Conservation (phyloP, 176 grass and related monocot species). For the Panicum miliaceum region DNA sequence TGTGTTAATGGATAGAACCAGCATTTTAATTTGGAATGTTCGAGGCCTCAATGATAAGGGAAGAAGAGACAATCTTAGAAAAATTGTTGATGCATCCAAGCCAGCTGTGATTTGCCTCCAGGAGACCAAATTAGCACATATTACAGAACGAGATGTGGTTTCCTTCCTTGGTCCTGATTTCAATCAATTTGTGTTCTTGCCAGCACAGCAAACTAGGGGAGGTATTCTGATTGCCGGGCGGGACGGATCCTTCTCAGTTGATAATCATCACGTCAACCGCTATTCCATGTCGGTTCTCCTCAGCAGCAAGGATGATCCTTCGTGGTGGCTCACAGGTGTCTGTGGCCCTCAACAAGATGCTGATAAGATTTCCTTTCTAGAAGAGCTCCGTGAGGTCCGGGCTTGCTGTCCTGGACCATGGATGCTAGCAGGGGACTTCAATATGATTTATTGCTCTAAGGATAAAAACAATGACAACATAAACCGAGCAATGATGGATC, state of each 20-base stretch:
- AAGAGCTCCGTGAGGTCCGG: neutral
- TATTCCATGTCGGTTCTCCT: fast-evolving
- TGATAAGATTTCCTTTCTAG: neutral
- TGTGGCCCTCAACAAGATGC: neutral
- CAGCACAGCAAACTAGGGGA: neutral
- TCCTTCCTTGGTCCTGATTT: no score
- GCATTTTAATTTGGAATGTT: no score
- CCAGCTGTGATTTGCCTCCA: no score
- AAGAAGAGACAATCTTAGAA: no score
- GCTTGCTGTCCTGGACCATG: neutral
- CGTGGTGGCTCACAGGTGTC: neutral
- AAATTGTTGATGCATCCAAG: no score
- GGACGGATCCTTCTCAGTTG: fast-evolving
- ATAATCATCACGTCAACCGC: neutral
- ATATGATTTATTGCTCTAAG: neutral
- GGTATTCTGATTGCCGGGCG: neutral
- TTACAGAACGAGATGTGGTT: no score
- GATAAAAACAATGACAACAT: neutral
- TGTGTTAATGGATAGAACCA: no score
- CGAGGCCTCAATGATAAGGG: no score
- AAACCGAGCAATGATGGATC: neutral
- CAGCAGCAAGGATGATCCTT: fast-evolving
- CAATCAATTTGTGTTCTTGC: neutral
- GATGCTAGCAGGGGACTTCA: neutral
- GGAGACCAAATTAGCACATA: no score